Conservation (phyloP, 163 green algal genomes). For the Chlorella variabilis region DNA sequence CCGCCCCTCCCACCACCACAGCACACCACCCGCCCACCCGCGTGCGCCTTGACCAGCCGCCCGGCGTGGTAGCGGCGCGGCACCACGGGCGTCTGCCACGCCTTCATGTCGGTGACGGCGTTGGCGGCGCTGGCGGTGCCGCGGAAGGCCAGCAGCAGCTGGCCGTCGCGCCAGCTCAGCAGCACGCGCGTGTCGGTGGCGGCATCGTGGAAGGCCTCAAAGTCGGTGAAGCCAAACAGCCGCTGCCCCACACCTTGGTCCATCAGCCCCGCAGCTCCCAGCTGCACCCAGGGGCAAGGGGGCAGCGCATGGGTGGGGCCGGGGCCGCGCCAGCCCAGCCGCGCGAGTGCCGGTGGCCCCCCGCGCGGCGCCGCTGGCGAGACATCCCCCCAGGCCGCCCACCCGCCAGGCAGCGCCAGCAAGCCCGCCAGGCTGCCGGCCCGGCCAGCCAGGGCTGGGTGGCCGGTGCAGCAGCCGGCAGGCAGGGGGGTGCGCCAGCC, state of each 20-base stretch:
- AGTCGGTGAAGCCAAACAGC: slow-evolving; percentile 45
- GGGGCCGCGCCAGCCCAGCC: too few species aligned
- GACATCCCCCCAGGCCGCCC: too few species aligned
- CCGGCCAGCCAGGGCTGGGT: too few species aligned
- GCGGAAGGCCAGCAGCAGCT: slow-evolving; percentile 56
- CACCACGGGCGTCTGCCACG: slow-evolving; percentile 18
- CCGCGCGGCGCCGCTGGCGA: too few species aligned
- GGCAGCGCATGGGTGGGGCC: background rate
- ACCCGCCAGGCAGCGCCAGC: background rate
- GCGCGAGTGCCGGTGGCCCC: too few species aligned
- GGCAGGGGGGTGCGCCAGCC: too few species aligned
- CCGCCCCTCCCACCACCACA: background rate
- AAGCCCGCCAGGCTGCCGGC: background rate
- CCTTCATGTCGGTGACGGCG: slow-evolving; percentile 57
- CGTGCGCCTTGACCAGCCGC: slow-evolving; percentile 2
- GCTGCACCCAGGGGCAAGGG: background rate
- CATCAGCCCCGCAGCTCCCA: background rate
- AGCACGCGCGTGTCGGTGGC: slow-evolving; percentile 55
- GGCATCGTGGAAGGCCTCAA: slow-evolving; percentile 44
- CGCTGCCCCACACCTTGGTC: slow-evolving; percentile 15
- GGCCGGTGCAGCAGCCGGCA: too few species aligned
- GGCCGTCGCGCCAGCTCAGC: slow-evolving; percentile 49
- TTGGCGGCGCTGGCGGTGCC: slow-evolving; percentile 62
- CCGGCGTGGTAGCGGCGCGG: slow-evolving; percentile 11
- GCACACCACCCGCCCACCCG: background rate